A percentile compares a stretch with the other conserved stretches of the same genome.
Conservation (phyloP, 2,329 filamentous ascomycete genomes). For the Penicillium glabrum region DNA sequence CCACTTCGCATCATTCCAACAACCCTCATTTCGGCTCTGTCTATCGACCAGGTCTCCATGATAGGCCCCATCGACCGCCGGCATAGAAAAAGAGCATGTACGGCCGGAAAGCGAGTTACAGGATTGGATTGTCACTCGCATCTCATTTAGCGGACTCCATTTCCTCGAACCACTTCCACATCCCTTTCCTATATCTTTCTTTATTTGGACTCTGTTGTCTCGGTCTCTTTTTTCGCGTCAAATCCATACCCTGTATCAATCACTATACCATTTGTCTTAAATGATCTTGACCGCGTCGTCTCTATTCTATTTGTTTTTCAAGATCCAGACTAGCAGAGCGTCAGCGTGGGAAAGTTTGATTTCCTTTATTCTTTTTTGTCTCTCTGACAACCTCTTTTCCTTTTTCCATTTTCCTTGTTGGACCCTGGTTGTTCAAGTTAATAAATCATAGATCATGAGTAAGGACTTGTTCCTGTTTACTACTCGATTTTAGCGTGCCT, state of each 20-base stretch:
- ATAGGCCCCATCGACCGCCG: neutral
- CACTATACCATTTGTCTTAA: constrained; percentile 24
- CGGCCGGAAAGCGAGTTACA: neutral
- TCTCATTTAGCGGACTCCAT: neutral
- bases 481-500: neutral
- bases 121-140: neutral
- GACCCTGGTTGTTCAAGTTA: neutral
- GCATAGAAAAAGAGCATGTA: neutral
- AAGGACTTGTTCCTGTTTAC: neutral
- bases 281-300: constrained; percentile 9
- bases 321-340: constrained; percentile 11
- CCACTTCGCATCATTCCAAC: neutral
- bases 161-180: constrained; percentile 1
- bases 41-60: neutral
- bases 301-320: constrained; percentile 7
- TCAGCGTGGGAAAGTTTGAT: neutral
- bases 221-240: constrained; percentile 5
- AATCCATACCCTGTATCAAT: constrained; percentile 27
- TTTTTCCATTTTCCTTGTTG: neutral
- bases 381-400: neutral
- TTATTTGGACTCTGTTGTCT: constrained; percentile 5
- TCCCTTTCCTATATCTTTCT: constrained; percentile 2
- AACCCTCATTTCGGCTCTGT: neutral
- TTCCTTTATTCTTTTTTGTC: neutral
- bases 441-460: neutral